Conservation (phyloP, 2,329 filamentous ascomycete species). For the Trichoderma koningiopsis region DNA sequence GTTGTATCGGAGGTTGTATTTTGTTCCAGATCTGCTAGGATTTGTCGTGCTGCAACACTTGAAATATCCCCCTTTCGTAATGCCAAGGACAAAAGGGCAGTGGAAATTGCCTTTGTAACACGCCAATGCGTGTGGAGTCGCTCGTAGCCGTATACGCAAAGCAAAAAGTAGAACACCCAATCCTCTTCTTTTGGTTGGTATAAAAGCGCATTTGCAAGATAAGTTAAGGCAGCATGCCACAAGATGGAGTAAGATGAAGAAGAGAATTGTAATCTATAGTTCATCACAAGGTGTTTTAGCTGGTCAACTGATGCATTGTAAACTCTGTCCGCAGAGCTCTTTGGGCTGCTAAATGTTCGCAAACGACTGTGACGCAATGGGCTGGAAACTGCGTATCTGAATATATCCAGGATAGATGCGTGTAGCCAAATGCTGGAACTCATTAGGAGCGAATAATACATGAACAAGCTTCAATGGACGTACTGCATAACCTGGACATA, state of each 20-base stretch:
- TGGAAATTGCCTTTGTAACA: constrained; percentile 32
- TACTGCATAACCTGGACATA: constrained; percentile 44
- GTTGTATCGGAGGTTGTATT: no score
- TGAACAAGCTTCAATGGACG: constrained; percentile 23
- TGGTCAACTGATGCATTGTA: constrained; percentile 42
- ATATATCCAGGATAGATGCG: constrained; percentile 42
- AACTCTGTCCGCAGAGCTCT: constrained; percentile 36
- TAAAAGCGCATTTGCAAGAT: constrained; percentile 44
- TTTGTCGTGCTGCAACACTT: no score
- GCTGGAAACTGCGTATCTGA: constrained; percentile 29
- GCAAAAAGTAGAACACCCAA: constrained; percentile 41
- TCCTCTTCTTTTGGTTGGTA: constrained; percentile 34
- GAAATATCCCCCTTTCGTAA: no score
- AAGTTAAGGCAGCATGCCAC: constrained; percentile 46
- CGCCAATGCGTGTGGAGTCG: constrained; percentile 40
- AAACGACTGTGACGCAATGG: no score
- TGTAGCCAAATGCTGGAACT: constrained; percentile 44
- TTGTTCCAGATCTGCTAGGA: no score
- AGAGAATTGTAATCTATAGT: constrained; percentile 39
- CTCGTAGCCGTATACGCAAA: constrained; percentile 45
- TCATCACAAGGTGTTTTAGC: constrained; percentile 42
- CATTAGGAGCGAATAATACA: not conserved
- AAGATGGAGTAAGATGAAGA: constrained; percentile 42
- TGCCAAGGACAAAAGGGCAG: no score
- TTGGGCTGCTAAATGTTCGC: not conserved